Evolutionary conservation across 306 rosid species (phyloP).

Genomic region (Fragaria nilgerrensis): DNA sequence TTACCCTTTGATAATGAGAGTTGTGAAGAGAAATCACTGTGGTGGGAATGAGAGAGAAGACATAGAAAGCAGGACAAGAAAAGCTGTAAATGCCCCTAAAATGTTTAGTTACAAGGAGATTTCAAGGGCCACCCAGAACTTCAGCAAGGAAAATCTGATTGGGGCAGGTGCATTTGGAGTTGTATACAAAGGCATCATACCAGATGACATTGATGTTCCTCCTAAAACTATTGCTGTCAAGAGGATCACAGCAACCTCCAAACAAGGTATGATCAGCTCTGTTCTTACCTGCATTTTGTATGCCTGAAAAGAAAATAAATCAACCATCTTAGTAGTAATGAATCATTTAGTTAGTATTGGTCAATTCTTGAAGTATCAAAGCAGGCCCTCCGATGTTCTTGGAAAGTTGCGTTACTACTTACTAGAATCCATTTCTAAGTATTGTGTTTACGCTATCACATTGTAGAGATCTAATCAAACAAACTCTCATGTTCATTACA

Average conservation of each 20-base stretch:
- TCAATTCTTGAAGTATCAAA: background rate
- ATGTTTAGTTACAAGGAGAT: slow-evolving; percentile 45
- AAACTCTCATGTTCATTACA: background rate
- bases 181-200: slow-evolving; percentile 49
- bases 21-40: slow-evolving; percentile 24
- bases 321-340: background rate
- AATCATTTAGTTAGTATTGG: background rate
- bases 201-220: slow-evolving; percentile 6
- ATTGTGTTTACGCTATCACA: no score
- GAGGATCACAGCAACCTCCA: slow-evolving; percentile 51
- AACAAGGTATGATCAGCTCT: slow-evolving; percentile 39
- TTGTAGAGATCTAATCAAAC: no score
- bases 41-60: slow-evolving; percentile 18
- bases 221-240: slow-evolving; percentile 44
- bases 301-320: background rate
- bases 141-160: slow-evolving; percentile 46
- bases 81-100: slow-evolving; percentile 37
- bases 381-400: background rate
- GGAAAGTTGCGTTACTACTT: no score
- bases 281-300: background rate
- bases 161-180: slow-evolving; percentile 57
- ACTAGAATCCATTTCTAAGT: no score
- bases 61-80: slow-evolving; percentile 39
- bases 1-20: slow-evolving; percentile 25
- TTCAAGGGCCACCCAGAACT: slow-evolving; percentile 40